Evolutionary conservation across 2,329 filamentous ascomycete species (phyloP).

Genomic region (Penicillium hesseltinei): DNA sequence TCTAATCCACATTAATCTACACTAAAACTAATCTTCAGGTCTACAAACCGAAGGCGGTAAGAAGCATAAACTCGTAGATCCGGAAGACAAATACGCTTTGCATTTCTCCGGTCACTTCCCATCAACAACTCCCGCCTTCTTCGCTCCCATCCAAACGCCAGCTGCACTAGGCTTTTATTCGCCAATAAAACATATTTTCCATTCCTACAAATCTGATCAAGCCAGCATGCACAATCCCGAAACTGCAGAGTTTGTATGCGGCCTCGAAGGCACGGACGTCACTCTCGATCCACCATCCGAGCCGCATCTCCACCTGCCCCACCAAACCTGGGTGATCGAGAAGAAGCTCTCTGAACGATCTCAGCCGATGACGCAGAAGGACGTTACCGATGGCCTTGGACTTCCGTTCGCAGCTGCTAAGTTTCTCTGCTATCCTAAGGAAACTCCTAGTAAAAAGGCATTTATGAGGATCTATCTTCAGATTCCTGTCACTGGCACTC

Average conservation of each 20-base stretch:
- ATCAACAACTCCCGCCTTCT: background rate
- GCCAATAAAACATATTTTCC: background rate
- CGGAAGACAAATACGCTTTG: too few species aligned
- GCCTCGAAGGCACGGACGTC: constrained; percentile 9
- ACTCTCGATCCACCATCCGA: constrained; percentile 11
- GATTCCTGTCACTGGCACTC: constrained; percentile 12
- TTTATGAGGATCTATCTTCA: constrained; percentile 15
- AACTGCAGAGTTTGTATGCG: constrained; percentile 10
- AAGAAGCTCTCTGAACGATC: constrained; percentile 13
- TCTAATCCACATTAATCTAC: too few species aligned
- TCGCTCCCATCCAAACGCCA: background rate
- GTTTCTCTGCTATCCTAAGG: constrained; percentile 11
- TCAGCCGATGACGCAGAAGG: constrained; percentile 8
- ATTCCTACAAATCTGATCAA: background rate
- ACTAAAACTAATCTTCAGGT: too few species aligned
- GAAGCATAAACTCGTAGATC: too few species aligned
- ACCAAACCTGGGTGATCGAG: constrained; percentile 13
- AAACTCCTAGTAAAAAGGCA: constrained; percentile 8
- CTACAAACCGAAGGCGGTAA: too few species aligned
- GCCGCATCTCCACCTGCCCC: constrained; percentile 7
- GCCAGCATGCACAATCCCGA: constrained; percentile 4
- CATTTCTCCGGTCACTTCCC: too few species aligned
- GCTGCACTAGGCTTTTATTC: background rate
- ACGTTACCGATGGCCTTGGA: constrained; percentile 11
- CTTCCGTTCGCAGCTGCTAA: constrained; percentile 12